Evolutionary conservation across 805 yeast species (phyloP).

Genomic region (Lachancea cidri): DNA sequence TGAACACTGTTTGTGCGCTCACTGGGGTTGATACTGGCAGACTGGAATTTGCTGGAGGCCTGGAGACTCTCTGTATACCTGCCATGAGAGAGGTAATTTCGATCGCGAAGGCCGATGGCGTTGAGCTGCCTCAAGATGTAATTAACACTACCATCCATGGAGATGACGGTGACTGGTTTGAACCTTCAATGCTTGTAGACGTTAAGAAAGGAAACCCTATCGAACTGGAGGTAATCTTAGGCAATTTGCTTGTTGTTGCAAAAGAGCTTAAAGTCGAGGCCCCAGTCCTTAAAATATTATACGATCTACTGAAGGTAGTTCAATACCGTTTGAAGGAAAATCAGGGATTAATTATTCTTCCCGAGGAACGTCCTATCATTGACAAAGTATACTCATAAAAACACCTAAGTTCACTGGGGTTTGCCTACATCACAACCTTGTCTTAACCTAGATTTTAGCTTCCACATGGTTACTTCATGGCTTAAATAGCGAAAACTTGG

Average conservation of each 20-base stretch:
- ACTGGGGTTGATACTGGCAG: constrained; percentile 54
- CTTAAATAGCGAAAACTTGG: no score
- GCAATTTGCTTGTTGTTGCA: constrained; percentile 56
- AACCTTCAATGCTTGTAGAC: constrained; percentile 74
- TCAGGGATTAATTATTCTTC: constrained; percentile 42
- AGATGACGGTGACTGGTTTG: constrained; percentile 54
- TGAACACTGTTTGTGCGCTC: constrained; percentile 56
- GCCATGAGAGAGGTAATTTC: constrained; percentile 63
- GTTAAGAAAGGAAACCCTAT: constrained; percentile 58
- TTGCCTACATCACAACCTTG: no score
- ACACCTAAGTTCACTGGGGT: no score
- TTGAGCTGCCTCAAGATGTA: constrained; percentile 44
- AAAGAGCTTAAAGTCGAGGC: constrained; percentile 42
- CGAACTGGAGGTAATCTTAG: constrained; percentile 68
- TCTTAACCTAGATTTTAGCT: no score
- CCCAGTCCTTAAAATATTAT: constrained; percentile 56
- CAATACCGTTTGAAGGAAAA: constrained; percentile 60
- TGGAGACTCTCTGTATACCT: constrained; percentile 40
- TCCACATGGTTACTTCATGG: no score
- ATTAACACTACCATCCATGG: constrained; percentile 48
- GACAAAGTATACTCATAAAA: background rate
- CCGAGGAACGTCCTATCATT: constrained; percentile 37
- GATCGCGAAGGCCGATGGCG: constrained; percentile 66
- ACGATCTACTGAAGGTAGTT: constrained; percentile 52
- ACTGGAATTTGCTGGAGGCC: constrained; percentile 39